Evolutionary conservation across 805 yeast species (phyloP).

Genomic region (Zygoascus tannicola): DNA sequence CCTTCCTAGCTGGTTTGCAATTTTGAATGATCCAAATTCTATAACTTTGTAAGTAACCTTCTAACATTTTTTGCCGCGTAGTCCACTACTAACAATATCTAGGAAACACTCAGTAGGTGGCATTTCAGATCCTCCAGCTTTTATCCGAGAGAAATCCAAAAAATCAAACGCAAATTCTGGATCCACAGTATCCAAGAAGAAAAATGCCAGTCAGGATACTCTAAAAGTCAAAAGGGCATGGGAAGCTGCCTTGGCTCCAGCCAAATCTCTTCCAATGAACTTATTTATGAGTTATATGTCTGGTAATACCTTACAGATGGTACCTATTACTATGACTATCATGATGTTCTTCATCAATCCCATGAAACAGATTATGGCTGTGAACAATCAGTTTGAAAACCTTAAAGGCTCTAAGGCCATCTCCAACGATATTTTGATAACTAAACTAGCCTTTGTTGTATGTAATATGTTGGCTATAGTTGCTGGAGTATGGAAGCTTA

Average conservation of each 20-base stretch:
- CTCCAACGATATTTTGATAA: constrained; percentile 24
- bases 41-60: background rate
- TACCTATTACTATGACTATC: constrained; percentile 82
- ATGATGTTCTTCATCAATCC: constrained; percentile 71
- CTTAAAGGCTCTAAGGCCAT: constrained; percentile 22
- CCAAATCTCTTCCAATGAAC: constrained; percentile 84
- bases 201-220: constrained; percentile 7
- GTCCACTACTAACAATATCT: too few species aligned
- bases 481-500: constrained; percentile 78
- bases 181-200: background rate
- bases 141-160: constrained; percentile 4
- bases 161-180: constrained; percentile 1
- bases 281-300: constrained; percentile 85
- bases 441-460: constrained; percentile 41
- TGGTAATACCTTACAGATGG: constrained; percentile 80
- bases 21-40: background rate
- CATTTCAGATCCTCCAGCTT: constrained; percentile 1
- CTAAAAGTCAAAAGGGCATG: constrained; percentile 55
- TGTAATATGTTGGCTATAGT: constrained; percentile 48
- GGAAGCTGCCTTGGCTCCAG: constrained; percentile 77
- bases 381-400: constrained; percentile 44
- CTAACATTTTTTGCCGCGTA: too few species aligned
- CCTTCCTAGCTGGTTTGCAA: background rate
- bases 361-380: constrained; percentile 54
- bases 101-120: background rate